phyloP scores from a whole-genome alignment of 1,139 yeast species.

The Debaryomyces udenii region DNA sequence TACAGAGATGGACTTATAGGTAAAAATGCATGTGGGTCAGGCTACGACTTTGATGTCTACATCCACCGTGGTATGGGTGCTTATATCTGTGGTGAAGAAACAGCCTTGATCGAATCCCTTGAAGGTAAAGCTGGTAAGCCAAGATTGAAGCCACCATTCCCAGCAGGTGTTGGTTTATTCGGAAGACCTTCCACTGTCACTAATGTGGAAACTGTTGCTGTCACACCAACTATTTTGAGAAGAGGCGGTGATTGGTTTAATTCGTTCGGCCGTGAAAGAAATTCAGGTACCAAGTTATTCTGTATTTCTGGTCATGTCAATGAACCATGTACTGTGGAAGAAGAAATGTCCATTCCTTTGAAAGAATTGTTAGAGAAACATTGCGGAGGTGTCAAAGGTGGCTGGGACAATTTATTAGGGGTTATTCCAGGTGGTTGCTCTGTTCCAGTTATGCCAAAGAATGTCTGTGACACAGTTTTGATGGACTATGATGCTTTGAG shows the following conservation, averaged over 20 bases:
- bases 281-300: conserved; percentile 77
- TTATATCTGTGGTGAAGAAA: conserved; percentile 88
- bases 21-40: conserved; percentile 83
- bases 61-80: conserved; percentile 94
- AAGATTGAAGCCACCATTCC: conserved; percentile 90
- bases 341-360: conserved; percentile 88
- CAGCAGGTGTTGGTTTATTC: conserved; percentile 88
- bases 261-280: conserved; percentile 80
- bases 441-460: conserved; percentile 76
- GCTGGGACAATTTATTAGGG: conserved; percentile 87
- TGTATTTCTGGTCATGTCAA: conserved; percentile 90
- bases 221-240: conserved; percentile 84
- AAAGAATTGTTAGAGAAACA: conserved; percentile 80
- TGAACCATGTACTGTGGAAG: conserved; percentile 90
- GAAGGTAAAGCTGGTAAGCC: conserved; percentile 95
- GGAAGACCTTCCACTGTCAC: conserved; percentile 91
- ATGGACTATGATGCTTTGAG: conserved; percentile 88
- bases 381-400: conserved; percentile 88
- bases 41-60: conserved; percentile 78
- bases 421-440: conserved; percentile 90
- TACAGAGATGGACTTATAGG: conserved; percentile 79
- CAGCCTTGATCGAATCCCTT: conserved; percentile 80
- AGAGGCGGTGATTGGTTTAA: conserved; percentile 90
- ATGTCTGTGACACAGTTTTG: conserved; percentile 63
- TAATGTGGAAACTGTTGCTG: conserved; percentile 87